Conservation (phyloP, 1,284 basidiomycete species). For the Leccinum angustisporum region DNA sequence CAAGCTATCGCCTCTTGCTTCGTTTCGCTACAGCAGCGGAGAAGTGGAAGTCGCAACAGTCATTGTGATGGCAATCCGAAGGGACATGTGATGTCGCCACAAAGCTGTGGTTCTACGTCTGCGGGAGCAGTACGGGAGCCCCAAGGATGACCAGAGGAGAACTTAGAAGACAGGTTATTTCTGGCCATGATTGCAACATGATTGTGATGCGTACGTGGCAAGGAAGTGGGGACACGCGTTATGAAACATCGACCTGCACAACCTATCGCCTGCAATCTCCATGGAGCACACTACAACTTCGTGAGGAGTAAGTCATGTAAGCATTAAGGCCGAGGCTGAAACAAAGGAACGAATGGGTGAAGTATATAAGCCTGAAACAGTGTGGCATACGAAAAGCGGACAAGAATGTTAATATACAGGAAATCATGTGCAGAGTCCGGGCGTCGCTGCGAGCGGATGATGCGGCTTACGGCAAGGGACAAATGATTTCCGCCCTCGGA, state of each 20-base stretch:
- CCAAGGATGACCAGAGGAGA: neutral
- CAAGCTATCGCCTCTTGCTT: neutral
- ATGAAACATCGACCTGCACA: neutral
- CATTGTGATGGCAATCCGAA: neutral
- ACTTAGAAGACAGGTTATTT: neutral
- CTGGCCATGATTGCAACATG: conserved; percentile 2
- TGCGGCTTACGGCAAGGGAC: conserved; percentile 9
- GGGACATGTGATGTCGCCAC: neutral
- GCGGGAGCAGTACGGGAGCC: neutral
- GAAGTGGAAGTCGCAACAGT: neutral
- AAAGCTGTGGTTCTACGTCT: neutral
- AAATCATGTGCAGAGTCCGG: conserved; percentile 2
- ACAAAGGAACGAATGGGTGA: conserved; percentile 1
- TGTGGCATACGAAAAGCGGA: conserved; percentile 1
- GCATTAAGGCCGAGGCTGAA: conserved; percentile 3
- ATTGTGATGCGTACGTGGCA: conserved; percentile 4
- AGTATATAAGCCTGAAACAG: conserved; percentile 6
- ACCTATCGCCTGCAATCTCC: conserved; percentile 4
- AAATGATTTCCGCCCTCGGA: conserved; percentile 13
- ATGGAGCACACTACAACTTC: conserved; percentile 1
- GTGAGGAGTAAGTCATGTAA: neutral
- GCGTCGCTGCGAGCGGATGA: neutral
- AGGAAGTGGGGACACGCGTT: neutral
- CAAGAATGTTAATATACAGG: conserved; percentile 4
- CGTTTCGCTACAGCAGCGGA: neutral